Conservation (phyloP, 208 protist species). For the Acanthamoeba castellanii region DNA sequence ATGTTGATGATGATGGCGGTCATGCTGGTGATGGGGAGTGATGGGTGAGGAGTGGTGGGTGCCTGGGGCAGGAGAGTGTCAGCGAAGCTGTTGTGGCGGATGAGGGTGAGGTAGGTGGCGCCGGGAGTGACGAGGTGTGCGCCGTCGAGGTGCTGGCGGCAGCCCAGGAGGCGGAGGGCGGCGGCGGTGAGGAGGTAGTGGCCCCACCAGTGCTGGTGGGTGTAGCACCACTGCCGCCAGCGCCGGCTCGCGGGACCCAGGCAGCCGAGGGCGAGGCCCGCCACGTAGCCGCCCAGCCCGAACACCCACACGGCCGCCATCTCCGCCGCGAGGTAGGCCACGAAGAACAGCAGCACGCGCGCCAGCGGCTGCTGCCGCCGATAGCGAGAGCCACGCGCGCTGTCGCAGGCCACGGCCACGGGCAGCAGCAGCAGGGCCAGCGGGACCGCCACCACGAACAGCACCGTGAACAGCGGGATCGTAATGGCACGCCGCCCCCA, state of each 20-base stretch:
- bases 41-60: not conserved
- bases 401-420: not conserved
- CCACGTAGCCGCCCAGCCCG: slow-evolving; percentile 26
- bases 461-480: slow-evolving; percentile 9
- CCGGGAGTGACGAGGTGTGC: not conserved
- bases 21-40: too few relatives aligned
- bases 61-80: slow-evolving; percentile 82
- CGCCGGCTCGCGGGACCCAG: not conserved
- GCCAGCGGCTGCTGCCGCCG: slow-evolving; percentile 5
- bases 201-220: slow-evolving; percentile 11
- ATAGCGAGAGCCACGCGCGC: not conserved
- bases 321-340: slow-evolving; percentile 20
- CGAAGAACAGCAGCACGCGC: slow-evolving; percentile 33
- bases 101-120: slow-evolving; percentile 53
- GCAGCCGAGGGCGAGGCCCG: not conserved
- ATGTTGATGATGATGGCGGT: too few relatives aligned
- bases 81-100: slow-evolving; percentile 76
- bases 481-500: not conserved
- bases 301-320: slow-evolving; percentile 50
- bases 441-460: slow-evolving; percentile 17
- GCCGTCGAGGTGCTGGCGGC: not conserved
- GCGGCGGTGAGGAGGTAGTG: slow-evolving; percentile 10
- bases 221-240: slow-evolving; percentile 22
- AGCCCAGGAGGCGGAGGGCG: not conserved
- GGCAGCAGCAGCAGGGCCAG: slow-evolving; percentile 6